Base-by-base conservation (phyloP, 352 stramenopile genomes). In the Phytophthora syringae region DNA sequence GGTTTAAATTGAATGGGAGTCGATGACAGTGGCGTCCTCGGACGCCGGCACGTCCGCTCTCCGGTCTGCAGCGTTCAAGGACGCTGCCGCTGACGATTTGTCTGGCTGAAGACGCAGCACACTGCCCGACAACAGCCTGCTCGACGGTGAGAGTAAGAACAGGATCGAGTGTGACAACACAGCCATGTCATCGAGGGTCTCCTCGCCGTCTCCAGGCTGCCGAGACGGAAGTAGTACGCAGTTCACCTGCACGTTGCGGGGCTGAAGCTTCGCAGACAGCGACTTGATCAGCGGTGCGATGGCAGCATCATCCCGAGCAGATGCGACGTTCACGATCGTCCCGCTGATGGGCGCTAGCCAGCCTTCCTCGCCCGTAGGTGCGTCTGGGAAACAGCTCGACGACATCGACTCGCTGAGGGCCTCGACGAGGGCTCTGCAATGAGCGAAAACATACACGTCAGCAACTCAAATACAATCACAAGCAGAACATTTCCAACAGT, bases 71-170 rank as follows among this genome's bases (percentile, higher is more conserved):
- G 34, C 2, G 36, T 37, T 36, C 2, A 39, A 39, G 0, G 21
- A 20, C 39, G 48, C 27, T 50, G 50, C 30, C 11, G 47, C 43
- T 2, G 44, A 34, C 24, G 49, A 55, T 39, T 59, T 65, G 49
- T 69, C 47, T 12, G 70, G 44, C 58, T 85, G 76, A 13, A 87
- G 24, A 2, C 79, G 79, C 20, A 93, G 25, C 10, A 90, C 67
- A 36, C 82, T 93, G 10, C 84, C 84, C 28, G 78, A 86, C 7
- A 93, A 50, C 12, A 72, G 67, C 2, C 52, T 51, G 42, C 80
- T 89, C 27, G 68, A 52, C 9, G 82, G 78, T 7, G 82, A 85
- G n/a, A 90, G 48, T 2, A 92, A 56, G 22, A 90, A 87, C 37
- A 88, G 48, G n/a, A 90, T 77, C 52, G 77, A 70, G 68, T 90